Evolutionary conservation across 2,329 filamentous ascomycete species (phyloP), one percentile per base, ranked within the genome.

Genomic region (Ophiosphaerella narmari): DNA sequence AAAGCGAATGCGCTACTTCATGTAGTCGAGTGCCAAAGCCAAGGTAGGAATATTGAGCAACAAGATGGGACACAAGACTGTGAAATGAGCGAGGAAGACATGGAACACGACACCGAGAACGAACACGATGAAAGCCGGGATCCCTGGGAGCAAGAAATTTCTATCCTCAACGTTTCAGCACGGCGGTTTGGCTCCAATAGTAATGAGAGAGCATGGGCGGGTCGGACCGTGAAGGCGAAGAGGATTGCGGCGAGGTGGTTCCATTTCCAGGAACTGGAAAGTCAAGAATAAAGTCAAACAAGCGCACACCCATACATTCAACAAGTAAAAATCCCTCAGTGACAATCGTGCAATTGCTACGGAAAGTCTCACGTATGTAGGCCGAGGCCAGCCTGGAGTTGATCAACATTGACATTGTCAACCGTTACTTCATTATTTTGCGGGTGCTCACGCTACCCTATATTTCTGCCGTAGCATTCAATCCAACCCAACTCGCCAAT

Each of bases 21-120:
- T n/a, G 46, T 80, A 26, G 74, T 72, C 4, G 78, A 80, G 52
- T 76, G 72, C 47, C 37, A 60, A 32, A 54, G 52, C 32, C 40
- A 14, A 43, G 49, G 23, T 34, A 48, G 39, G 7, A n/a, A 3
- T 12, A 5, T 8, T 11, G 84, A 81, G 2, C 67, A 91, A 7
- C 12, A 49, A 33, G 82, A 54, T 59, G 82, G 87, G 68, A 23
- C 11, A 7, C 90, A 86, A 8, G 86, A 80, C 46, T 56, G 46
- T 4, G 59, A 60, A 7, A 62, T 58, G 55, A 63, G 62, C 13
- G 61, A 68, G 5, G 57, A 7, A 9, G 53, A 60, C 11, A 48
- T 56, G n/a, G 50, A 50, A 8, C 16, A 6, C 18, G 18, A n/a
- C 9, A 36, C 7, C 16, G 45, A 37, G 33, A 31, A n/a, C 2